Conservation (phyloP, 257 asterid species). For the Solanum infundibuliforme region DNA sequence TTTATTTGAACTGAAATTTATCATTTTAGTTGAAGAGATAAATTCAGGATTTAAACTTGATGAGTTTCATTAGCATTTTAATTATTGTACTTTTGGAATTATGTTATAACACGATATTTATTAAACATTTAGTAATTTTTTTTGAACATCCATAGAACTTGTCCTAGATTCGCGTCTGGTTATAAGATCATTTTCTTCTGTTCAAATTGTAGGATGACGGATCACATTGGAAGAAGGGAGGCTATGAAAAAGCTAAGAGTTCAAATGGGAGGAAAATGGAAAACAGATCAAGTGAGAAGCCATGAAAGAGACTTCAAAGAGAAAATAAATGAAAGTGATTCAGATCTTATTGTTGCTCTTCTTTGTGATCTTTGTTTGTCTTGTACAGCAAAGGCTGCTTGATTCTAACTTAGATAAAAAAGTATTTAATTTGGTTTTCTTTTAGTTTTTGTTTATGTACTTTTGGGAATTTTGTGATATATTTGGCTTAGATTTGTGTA, state of each 20-base stretch:
- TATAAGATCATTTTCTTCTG: not conserved
- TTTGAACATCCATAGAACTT: too few species aligned
- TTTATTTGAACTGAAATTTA: not conserved
- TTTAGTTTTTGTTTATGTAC: not conserved
- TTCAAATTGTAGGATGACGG: slow-evolving; percentile 19
- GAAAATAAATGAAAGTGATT: not conserved
- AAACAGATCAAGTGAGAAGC: not conserved
- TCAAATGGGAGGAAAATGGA: slow-evolving; percentile 9
- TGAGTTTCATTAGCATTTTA: not conserved
- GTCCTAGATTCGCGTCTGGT: not conserved
- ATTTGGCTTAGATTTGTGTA: not conserved
- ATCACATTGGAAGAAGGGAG: slow-evolving; percentile 35
- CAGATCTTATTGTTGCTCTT: not conserved
- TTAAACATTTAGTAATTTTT: not conserved
- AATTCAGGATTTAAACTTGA: not conserved
- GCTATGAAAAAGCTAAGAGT: slow-evolving; percentile 5
- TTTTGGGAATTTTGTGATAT: not conserved
- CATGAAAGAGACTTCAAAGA: not conserved
- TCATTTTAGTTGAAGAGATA: not conserved
- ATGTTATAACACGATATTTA: too few species aligned
- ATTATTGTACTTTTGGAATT: not conserved
- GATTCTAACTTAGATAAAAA: not conserved
- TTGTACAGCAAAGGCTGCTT: slow-evolving; percentile 2
- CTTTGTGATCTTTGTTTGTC: not conserved
- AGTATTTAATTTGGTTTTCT: not conserved